Evolutionary conservation across 768 basidiomycete genomes (phyloP).

Genomic region (Pholiota molesta): DNA sequence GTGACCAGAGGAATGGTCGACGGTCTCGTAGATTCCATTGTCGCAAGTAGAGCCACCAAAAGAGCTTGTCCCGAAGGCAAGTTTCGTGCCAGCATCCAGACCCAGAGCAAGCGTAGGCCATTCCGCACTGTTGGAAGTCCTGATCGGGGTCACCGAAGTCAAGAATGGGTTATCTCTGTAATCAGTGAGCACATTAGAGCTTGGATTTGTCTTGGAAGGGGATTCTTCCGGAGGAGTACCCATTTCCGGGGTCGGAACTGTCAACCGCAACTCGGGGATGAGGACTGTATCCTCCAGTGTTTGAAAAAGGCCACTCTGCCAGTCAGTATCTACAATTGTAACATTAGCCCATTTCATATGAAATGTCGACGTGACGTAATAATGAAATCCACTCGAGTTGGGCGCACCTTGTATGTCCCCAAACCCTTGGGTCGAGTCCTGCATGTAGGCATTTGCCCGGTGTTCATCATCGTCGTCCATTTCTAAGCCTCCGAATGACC

Average conservation of each 20-base stretch:
- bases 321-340: slow-evolving; percentile 14
- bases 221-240: slow-evolving; percentile 5
- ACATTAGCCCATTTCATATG: neutral
- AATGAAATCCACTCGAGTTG: neutral
- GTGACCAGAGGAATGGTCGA: neutral
- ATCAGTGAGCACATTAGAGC: neutral
- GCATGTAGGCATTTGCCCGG: slow-evolving; percentile 9
- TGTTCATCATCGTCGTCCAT: slow-evolving; percentile 11
- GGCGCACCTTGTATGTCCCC: slow-evolving; percentile 19
- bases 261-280: slow-evolving; percentile 34
- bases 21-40: neutral
- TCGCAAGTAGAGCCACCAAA: neutral
- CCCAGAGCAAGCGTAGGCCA: neutral
- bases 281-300: slow-evolving; percentile 13
- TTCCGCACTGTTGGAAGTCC: neutral
- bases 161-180: neutral
- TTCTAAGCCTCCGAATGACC: slow-evolving; percentile 12
- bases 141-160: neutral
- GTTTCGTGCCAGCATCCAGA: neutral
- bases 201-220: neutral
- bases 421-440: slow-evolving; percentile 12
- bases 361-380: neutral
- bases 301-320: slow-evolving; percentile 9
- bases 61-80: neutral
- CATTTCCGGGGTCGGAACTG: slow-evolving; percentile 35